Evolutionary conservation across 768 basidiomycete species (phyloP).

Genomic region (Tricholoma sp.): DNA sequence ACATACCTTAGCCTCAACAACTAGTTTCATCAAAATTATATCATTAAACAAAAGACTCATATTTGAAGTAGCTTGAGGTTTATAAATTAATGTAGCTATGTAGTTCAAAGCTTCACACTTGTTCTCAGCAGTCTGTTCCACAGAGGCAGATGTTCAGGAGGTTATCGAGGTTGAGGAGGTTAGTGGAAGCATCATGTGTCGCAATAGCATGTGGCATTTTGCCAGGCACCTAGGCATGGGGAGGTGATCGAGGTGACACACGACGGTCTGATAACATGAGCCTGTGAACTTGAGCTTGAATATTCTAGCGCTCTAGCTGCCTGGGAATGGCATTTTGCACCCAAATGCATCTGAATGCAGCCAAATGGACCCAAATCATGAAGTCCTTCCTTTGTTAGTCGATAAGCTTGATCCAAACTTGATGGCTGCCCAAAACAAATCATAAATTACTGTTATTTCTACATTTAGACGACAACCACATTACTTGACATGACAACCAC

Average conservation of each 20-base stretch:
- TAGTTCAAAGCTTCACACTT: no score
- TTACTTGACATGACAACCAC: background rate
- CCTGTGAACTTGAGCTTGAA: background rate
- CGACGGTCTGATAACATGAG: background rate
- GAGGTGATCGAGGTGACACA: background rate
- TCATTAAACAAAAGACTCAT: background rate
- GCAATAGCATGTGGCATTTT: no score
- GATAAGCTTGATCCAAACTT: background rate
- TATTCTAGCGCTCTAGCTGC: background rate
- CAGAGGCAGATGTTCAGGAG: no score
- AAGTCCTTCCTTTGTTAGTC: background rate
- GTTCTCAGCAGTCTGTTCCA: no score
- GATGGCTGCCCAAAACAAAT: background rate
- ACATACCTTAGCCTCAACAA: no score
- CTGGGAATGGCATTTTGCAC: background rate
- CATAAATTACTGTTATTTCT: background rate
- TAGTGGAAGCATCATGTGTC: no score
- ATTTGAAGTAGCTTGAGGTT: background rate
- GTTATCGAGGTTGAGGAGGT: no score
- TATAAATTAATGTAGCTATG: no score
- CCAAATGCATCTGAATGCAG: background rate
- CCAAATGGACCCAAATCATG: background rate
- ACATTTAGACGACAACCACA: background rate
- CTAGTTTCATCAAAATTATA: background rate
- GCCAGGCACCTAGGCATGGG: no score